These are phyloP conservation scores for Geotrichum candidum DNA, from an alignment of 1,139 yeast genomes.

Conservation along the genomic window DNA sequence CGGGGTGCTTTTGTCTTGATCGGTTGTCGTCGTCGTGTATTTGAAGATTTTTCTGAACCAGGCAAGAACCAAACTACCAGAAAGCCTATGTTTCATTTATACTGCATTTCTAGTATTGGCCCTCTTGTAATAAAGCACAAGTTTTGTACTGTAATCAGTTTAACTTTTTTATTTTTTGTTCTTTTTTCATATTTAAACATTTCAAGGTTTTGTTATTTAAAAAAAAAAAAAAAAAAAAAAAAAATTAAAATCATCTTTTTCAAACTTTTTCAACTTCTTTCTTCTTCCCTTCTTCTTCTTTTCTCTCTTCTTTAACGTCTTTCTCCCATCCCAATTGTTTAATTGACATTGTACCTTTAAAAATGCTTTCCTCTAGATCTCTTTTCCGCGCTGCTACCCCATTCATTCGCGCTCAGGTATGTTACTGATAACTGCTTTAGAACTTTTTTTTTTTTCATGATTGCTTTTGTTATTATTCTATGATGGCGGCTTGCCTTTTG, in stretches of 20 bases:
- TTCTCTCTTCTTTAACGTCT: not conserved
- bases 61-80: not conserved
- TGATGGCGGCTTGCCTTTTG: not conserved
- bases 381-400: constrained; percentile 18
- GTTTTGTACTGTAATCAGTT: not conserved
- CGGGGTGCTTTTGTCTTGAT: not conserved
- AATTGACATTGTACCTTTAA: not conserved
- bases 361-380: constrained; percentile 20
- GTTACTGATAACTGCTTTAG: not conserved
- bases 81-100: not conserved
- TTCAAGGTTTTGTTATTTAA: not conserved
- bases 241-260: not conserved
- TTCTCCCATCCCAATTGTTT: not conserved
- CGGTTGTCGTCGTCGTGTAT: not conserved
- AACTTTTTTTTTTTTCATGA: not conserved
- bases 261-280: constrained; percentile 3
- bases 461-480: not conserved
- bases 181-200: not conserved
- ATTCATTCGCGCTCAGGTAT: constrained; percentile 19
- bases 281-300: constrained; percentile 8
- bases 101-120: not conserved
- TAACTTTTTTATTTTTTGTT: not conserved
- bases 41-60: not conserved
- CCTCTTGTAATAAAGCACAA: not conserved
- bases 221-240: constrained; percentile 2